Base-by-base conservation (phyloP, 306 rosid genomes). In the Amphicarpaea edgeworthii region DNA sequence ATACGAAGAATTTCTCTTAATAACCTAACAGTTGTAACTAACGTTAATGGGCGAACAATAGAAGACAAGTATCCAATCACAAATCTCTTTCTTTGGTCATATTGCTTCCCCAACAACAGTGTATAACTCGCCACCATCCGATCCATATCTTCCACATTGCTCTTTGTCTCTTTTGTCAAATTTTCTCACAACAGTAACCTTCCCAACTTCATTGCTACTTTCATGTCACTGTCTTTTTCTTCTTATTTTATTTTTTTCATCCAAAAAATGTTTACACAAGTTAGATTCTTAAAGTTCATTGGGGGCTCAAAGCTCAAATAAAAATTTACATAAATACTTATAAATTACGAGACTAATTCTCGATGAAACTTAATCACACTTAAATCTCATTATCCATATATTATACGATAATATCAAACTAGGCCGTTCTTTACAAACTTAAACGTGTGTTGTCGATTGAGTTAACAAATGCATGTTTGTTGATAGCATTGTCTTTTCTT, bases 51-150 rank as follows among this genome's bases (percentile, higher is more conserved):
- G 80, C 73, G 73, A 76, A 26, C 15, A 65, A 0, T n/a, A 34
- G 45, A 57, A n/a, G 87, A 68, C 75, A 73, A 68, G 62, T 59
- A 77, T 73, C 75, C 41, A 61, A 45, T 78, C 38, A 32, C 63
- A 70, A 51, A 81, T 76, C 68, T 60, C 55, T 53, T 8, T 53
- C 17, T 24, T 41, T 67, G 46, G 28, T 49, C 46, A 15, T 64
- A 57, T 50, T 37, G 59, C 66, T 55, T 10, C 72, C 41, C 28
- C 15, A 28, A 28, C 5, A 17, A 61, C 43, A 19, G 20, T 42
- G 28, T 7, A 15, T 17, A 41, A 32, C 70, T 37, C 17, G 17
- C 30, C 72, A 67, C 53, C 75, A 15, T 26, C 60, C 46, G 7
- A 65, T 59, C 77, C 83, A 58, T 14, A 51, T 59, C 49, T 66